Conservation (phyloP, 2,329 filamentous ascomycete genomes). For the Domatiomyces globalis region DNA sequence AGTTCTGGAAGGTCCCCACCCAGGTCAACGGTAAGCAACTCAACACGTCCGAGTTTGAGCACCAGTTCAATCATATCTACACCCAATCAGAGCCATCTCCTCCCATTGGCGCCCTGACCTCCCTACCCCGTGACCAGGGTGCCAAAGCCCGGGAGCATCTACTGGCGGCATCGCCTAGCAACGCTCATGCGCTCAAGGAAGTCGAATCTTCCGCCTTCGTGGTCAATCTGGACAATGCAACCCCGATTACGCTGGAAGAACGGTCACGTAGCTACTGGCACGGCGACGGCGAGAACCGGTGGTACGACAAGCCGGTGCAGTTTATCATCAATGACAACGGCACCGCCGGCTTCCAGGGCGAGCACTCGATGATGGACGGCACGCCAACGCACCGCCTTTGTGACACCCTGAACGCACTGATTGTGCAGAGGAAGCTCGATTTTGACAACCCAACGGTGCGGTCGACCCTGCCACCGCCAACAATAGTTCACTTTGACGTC, state of each 20-base stretch:
- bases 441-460: conserved; percentile 65
- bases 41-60: conserved; percentile 77
- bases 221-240: conserved; percentile 82
- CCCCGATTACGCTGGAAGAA: conserved; percentile 86
- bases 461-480: conserved; percentile 70
- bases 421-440: conserved; percentile 89
- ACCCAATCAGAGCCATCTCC: conserved; percentile 57
- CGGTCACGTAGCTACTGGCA: conserved; percentile 96
- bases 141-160: conserved; percentile 67
- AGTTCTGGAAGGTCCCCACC: conserved; percentile 84
- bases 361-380: conserved; percentile 99
- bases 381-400: conserved; percentile 93
- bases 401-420: conserved; percentile 81
- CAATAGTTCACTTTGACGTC: conserved; percentile 62
- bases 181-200: conserved; percentile 60
- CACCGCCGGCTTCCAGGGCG: conserved; percentile 91
- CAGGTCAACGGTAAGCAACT: conserved; percentile 72
- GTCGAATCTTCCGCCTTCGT: conserved; percentile 85
- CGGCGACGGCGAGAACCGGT: conserved; percentile 86
- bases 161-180: conserved; percentile 60
- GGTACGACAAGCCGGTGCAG: conserved; percentile 96
- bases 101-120: conserved; percentile 71
- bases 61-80: conserved; percentile 76
- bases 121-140: conserved; percentile 89
- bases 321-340: conserved; percentile 98